Conservation (phyloP, 139 green algal species). For the Tetratostichococcus sp. region DNA sequence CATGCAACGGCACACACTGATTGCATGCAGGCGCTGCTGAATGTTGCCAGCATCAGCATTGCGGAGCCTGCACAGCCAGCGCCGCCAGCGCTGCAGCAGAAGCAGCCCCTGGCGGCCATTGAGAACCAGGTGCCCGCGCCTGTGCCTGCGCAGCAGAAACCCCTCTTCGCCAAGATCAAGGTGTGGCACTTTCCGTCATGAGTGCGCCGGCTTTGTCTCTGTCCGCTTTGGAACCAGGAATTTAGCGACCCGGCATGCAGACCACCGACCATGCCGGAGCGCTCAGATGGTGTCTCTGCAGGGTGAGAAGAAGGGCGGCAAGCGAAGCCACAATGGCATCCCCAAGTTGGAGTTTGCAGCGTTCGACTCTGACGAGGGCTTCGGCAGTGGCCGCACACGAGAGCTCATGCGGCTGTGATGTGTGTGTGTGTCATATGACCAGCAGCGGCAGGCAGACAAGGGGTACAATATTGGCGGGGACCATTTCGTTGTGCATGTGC, state of each 20-base stretch:
- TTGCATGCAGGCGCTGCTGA: neutral
- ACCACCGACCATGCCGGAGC: no score
- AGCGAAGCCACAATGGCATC: neutral
- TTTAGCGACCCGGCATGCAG: no score
- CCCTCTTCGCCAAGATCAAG: neutral
- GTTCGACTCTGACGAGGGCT: neutral
- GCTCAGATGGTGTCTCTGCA: no score
- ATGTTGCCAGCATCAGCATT: neutral
- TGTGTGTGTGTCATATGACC: no score
- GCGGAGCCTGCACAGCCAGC: neutral
- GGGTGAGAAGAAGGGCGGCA: neutral
- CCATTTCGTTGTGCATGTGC: no score
- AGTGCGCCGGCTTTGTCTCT: no score
- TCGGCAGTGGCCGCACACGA: neutral
- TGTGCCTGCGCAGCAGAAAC: neutral
- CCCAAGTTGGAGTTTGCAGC: neutral
- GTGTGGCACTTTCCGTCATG: no score
- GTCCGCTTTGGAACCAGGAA: no score
- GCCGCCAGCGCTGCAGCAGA: neutral
- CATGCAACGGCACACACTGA: no score
- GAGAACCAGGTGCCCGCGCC: neutral
- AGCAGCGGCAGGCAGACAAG: no score
- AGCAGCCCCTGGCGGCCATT: neutral
- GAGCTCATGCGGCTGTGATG: neutral
- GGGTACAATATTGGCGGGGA: no score